Percentiles rank a stretch among this genome's conserved stretches.
Conservation (phyloP, 1,284 basidiomycete genomes). For the Moesziomyces sp. region DNA sequence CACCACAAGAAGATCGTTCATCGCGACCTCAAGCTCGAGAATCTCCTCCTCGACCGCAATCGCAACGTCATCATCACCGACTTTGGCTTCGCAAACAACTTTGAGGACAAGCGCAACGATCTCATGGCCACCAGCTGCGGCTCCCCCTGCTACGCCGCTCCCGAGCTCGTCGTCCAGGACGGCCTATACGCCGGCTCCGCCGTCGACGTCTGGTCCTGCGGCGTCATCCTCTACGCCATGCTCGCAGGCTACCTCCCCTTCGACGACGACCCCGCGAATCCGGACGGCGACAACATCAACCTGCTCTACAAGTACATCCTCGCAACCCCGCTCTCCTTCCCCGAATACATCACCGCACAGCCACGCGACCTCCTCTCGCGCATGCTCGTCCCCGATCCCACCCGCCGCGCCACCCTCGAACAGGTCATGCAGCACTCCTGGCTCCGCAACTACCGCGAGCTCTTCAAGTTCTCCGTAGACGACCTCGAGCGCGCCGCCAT, state of each 20-base stretch:
- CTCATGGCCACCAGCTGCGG: slow-evolving; percentile 99
- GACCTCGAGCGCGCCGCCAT: slow-evolving; percentile 66
- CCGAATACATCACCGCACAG: slow-evolving; percentile 65
- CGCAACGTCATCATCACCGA: slow-evolving; percentile 99
- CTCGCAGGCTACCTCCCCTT: slow-evolving; percentile 99
- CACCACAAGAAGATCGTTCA: slow-evolving; percentile 99
- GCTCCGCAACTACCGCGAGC: slow-evolving; percentile 65
- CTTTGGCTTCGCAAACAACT: slow-evolving; percentile 98
- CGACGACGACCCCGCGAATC: slow-evolving; percentile 98
- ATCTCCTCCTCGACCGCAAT: slow-evolving; percentile 93
- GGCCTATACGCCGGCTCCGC: slow-evolving; percentile 98
- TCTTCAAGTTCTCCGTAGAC: slow-evolving; percentile 66
- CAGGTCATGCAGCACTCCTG: slow-evolving; percentile 67
- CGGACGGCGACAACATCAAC: slow-evolving; percentile 99
- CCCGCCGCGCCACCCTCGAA: slow-evolving; percentile 56
- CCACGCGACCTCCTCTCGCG: slow-evolving; percentile 63
- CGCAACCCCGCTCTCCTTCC: slow-evolving; percentile 66
- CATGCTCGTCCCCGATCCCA: slow-evolving; percentile 67
- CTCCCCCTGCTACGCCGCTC: slow-evolving; percentile 96
- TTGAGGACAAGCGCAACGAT: slow-evolving; percentile 81
- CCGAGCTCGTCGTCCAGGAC: slow-evolving; percentile 98
- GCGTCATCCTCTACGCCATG: slow-evolving; percentile 99
- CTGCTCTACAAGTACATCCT: slow-evolving; percentile 99
- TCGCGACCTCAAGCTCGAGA: slow-evolving; percentile 98
- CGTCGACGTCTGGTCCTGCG: slow-evolving; percentile 99